Base-by-base conservation (phyloP, 2,329 filamentous ascomycete species). In the Trichoderma asperellum region DNA sequence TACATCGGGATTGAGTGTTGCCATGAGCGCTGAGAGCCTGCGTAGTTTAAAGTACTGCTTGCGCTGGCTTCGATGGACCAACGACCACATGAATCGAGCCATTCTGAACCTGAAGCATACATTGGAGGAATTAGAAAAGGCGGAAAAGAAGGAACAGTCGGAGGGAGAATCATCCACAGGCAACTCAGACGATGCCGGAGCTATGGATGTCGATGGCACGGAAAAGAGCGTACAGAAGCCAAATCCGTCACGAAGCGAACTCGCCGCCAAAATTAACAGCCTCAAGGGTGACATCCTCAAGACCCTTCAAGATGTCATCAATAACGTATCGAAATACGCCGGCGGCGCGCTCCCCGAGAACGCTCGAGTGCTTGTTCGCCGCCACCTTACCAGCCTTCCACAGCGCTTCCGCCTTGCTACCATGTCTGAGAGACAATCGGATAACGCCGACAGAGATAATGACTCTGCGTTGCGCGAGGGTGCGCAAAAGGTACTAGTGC, bases 271-370 rank as follows among this genome's bases (percentile, higher is more conserved):
- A 67, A 92, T 97, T 58, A 88, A 90, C 14, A 84, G 83, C 1
- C 83, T 93, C 57, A 89, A 89, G 74, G 83, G 84, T 5, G 92
- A 94, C 69, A 88, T 96, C 2, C 87, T 97, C 72, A 90, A 91
- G 74, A 91, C 90, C 0, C 85, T 98, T 14, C 92, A 94, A 73
- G 89, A 90, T 66, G 92, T 94, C 35, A 92, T 97, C 49, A 89
- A 92, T 71, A 91, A 92, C 6, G 93, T 99, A 0, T 96, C 92
- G 68, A 93, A 91, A 73, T 97, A 97, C 74, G 92, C 94, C 0
- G 94, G 94, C n/a, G 93, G 93, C 49, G 93, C 94, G 0, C 83
- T 99, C 2, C 95, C 96, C 0, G 92, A 96, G 67, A 97, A 97
- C 73, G 95, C 95, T 0, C 86, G 91, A 40, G 86, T 91, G 29